phyloP scores from a whole-genome alignment of 176 grass and related monocot species.

The Zea mays region DNA sequence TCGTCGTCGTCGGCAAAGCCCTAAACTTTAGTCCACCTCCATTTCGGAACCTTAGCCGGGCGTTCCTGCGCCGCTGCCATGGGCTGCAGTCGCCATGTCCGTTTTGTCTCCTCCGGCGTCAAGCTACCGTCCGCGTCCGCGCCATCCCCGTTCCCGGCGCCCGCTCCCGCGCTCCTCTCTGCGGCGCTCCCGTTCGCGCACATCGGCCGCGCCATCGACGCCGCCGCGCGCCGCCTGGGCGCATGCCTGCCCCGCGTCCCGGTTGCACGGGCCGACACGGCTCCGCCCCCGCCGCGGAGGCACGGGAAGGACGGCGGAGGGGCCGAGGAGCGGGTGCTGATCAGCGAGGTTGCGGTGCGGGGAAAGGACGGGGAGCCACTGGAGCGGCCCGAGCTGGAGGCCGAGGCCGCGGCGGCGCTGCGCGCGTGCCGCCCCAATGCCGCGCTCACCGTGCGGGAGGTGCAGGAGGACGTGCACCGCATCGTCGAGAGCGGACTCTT shows the following conservation, averaged over 20 bases:
- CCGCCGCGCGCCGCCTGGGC: slow-evolving; percentile 25
- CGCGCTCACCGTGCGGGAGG: slow-evolving; percentile 86
- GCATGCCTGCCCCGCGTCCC: slow-evolving; percentile 34
- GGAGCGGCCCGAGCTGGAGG: slow-evolving; percentile 80
- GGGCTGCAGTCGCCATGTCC: slow-evolving; percentile 23
- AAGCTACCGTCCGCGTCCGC: slow-evolving; percentile 37
- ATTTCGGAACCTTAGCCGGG: neutral
- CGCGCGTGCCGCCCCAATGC: slow-evolving; percentile 83
- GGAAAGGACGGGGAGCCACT: slow-evolving; percentile 84
- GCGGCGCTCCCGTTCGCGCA: slow-evolving; percentile 75
- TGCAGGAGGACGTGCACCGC: slow-evolving; percentile 90
- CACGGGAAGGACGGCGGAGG: slow-evolving; percentile 56
- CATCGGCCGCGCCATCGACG: slow-evolving; percentile 55
- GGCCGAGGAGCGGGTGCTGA: slow-evolving; percentile 67
- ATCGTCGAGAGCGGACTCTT: slow-evolving; percentile 84
- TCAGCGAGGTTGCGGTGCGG: slow-evolving; percentile 82
- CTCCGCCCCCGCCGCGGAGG: slow-evolving; percentile 32
- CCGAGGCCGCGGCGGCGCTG: slow-evolving; percentile 51
- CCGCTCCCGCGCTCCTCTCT: slow-evolving; percentile 43
- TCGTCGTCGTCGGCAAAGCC: slow-evolving; percentile 27
- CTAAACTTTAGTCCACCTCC: slow-evolving; percentile 25
- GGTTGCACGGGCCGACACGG: slow-evolving; percentile 31
- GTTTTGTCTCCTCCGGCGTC: slow-evolving; percentile 64
- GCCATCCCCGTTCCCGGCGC: neutral
- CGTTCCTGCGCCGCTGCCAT: slow-evolving; percentile 9